Conservation (phyloP, 352 stramenopile genomes). For the Phytopythium montanum region DNA sequence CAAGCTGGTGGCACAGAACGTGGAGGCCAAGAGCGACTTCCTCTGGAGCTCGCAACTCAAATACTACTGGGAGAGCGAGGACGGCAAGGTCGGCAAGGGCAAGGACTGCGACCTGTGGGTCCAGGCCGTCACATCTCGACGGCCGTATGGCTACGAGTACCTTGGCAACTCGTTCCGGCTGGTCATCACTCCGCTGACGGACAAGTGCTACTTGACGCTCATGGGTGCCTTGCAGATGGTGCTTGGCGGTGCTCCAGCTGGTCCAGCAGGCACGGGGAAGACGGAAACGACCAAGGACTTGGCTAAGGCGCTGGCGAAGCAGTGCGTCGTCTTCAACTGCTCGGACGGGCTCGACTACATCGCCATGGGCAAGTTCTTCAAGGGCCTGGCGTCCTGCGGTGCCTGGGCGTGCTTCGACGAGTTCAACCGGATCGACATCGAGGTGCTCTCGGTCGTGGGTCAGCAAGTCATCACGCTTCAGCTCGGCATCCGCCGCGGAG, state of each 20-base stretch:
- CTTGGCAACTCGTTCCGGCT: conserved; percentile 93
- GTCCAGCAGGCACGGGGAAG: conserved; percentile 92
- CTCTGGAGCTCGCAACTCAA: conserved; percentile 93
- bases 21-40: conserved; percentile 91
- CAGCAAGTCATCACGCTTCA: conserved; percentile 86
- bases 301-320: conserved; percentile 92
- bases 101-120: conserved; percentile 68
- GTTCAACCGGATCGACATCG: conserved; percentile 96
- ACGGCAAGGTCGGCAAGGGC: conserved; percentile 1
- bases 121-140: conserved; percentile 89
- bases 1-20: conserved; percentile 77
- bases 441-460: conserved; percentile 85
- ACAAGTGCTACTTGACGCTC: conserved; percentile 96
- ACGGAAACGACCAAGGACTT: conserved; percentile 94
- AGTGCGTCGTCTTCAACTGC: conserved; percentile 96
- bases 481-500: conserved; percentile 82
- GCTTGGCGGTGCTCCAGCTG: conserved; percentile 89
- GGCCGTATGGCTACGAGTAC: conserved; percentile 94
- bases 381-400: conserved; percentile 88
- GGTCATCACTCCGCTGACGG: conserved; percentile 94
- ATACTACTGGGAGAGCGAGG: conserved; percentile 90
- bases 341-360: conserved; percentile 95
- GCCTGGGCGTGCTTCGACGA: conserved; percentile 96
- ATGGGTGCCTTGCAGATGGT: conserved; percentile 96
- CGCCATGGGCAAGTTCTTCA: conserved; percentile 95